phyloP scores from a whole-genome alignment of 331 rosid genomes.

The Rhamnella rubrinervis region DNA sequence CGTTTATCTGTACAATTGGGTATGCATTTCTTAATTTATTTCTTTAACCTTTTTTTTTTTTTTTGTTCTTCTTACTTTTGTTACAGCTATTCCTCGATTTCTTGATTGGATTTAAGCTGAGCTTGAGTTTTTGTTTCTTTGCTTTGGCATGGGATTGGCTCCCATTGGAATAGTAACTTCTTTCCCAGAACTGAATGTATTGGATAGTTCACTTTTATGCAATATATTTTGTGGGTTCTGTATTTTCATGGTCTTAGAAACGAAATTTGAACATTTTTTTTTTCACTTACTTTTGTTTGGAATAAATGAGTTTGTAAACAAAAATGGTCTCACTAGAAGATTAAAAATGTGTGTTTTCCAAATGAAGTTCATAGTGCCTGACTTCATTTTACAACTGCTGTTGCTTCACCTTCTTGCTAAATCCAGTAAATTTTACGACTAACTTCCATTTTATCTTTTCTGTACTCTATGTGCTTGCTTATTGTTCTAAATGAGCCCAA shows the following conservation, averaged over 20 bases:
- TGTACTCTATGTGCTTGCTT: neutral
- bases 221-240: neutral
- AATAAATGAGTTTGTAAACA: neutral
- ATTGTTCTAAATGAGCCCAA: neutral
- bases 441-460: neutral
- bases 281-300: neutral
- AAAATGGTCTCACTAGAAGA: neutral
- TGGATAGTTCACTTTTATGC: neutral
- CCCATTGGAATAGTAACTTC: neutral
- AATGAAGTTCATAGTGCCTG: neutral
- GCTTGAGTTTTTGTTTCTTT: neutral
- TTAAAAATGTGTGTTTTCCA: constrained; percentile 11
- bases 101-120: neutral
- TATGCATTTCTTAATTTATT: neutral
- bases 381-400: neutral
- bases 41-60: neutral
- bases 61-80: neutral
- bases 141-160: neutral
- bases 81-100: neutral
- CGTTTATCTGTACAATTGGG: constrained; percentile 1
- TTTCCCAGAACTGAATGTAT: neutral
- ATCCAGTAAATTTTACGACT: neutral
- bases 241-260: neutral
- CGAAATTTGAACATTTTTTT: neutral
- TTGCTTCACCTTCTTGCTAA: neutral